A percentile compares a stretch with the other conserved stretches of the same genome.
Evolutionary conservation across 1,284 basidiomycete genomes (phyloP).

Genomic region (Moesziomyces globuligerus): DNA sequence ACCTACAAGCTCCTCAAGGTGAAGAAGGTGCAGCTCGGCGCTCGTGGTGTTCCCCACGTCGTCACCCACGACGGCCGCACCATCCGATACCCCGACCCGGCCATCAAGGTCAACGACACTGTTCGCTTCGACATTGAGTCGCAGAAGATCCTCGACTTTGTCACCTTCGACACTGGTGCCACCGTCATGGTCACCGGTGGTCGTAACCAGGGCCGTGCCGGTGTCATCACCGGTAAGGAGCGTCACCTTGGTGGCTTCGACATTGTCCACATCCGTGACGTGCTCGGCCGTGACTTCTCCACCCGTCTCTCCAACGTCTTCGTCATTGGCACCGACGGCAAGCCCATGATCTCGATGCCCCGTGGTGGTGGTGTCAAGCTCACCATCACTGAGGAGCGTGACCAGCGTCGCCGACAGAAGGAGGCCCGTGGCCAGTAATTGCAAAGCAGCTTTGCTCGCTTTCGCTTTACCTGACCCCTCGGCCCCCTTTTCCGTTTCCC

Average conservation of each 20-base stretch:
- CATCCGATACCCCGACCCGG: constrained; percentile 98
- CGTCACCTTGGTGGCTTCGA: constrained; percentile 98
- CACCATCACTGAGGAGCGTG: constrained; percentile 69
- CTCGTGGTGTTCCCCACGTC: constrained; percentile 93
- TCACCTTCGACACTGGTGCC: constrained; percentile 97
- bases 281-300: constrained; percentile 81
- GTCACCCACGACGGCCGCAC: constrained; percentile 99
- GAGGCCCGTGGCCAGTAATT: constrained; percentile 54
- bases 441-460: neutral
- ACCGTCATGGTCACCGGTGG: constrained; percentile 98
- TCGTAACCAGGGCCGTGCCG: constrained; percentile 98
- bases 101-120: constrained; percentile 96
- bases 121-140: constrained; percentile 96
- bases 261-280: constrained; percentile 86
- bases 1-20: constrained; percentile 99
- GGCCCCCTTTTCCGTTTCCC: neutral
- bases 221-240: constrained; percentile 94
- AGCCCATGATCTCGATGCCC: constrained; percentile 96
- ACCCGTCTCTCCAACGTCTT: constrained; percentile 93
- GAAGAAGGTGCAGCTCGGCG: constrained; percentile 87
- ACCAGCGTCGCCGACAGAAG: constrained; percentile 65
- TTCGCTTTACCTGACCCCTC: neutral
- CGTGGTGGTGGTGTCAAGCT: constrained; percentile 98
- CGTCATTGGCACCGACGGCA: constrained; percentile 92
- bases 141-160: constrained; percentile 91